Base-by-base conservation (phyloP, 768 basidiomycete genomes). In the Cystobasidiopsis lactophilus region DNA sequence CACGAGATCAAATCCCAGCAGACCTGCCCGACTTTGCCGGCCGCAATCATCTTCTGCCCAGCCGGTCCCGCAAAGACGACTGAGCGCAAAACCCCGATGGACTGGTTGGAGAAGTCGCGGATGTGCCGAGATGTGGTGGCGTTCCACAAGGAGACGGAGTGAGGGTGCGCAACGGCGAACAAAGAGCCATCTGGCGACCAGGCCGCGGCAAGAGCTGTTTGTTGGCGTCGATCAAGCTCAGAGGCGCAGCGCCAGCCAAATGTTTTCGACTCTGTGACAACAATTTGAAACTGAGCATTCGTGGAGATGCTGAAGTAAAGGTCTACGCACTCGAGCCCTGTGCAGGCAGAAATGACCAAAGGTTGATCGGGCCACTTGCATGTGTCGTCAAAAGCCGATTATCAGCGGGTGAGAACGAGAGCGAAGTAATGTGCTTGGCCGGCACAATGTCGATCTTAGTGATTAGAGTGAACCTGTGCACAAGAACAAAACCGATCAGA, bases 381-480 rank as follows among this genome's bases (percentile, higher is more conserved):
- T 80, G 80, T 11, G 79, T 76, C 5, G 86, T 84, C 24, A 79
- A 75, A 18, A 93, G 70, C 52, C 75, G 68, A 3, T 37, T 66
- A 52, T 54, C 53, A 55, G 67, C 52, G 38, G 82, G 78, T 51
- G 75, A 77, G 69, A 95, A 96, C 11, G 73, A 68, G 41, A 85
- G 61, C 1, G 75, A 73, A 11, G 76, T 75, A 29, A 93, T 72
- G 39, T 69, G 66, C 33, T 69, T 62, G 27, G 81, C 82, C 66
- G 96, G 93, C 5, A 91, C 88, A 27, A 76, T 73, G 64, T 91
- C 84, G 55, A 93, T 75, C 49, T 86, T 77, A 14, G 88, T 89
- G 65, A 86, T 88, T 61, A 96, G 73, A 9, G 58, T 30, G 53
- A 68, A 70, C 24, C 65, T 63, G 51, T 2, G 27, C 33, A 16